Evolutionary conservation across 2,329 filamentous ascomycete species (phyloP).

Genomic region (Colletotrichum somersetense): DNA sequence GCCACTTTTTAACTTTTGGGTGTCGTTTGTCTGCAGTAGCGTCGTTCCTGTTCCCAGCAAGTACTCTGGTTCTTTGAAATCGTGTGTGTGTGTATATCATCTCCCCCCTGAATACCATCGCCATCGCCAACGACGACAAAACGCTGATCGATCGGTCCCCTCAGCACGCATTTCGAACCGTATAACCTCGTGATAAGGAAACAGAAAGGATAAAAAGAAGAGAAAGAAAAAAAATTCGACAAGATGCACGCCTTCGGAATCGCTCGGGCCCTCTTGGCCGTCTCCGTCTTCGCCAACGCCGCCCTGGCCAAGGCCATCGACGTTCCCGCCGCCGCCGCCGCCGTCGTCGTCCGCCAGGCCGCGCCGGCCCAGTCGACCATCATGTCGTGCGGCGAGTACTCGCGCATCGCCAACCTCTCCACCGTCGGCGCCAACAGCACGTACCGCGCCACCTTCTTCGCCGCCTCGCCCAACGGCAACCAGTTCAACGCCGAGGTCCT

Average conservation of each 20-base stretch:
- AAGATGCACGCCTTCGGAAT: conserved; percentile 36
- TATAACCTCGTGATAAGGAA: not conserved
- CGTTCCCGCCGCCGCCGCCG: conserved; percentile 12
- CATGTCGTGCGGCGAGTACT: conserved; percentile 56
- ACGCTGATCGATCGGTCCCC: no score
- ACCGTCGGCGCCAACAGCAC: conserved; percentile 59
- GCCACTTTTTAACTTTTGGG: conserved; percentile 35
- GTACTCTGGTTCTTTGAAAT: conserved; percentile 6
- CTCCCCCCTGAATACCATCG: not conserved
- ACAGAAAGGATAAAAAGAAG: not conserved
- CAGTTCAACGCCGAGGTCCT: conserved; percentile 55
- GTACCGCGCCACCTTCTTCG: conserved; percentile 60
- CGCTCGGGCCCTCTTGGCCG: conserved; percentile 38
- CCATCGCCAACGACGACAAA: not conserved
- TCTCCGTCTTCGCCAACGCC: conserved; percentile 29
- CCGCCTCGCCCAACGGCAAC: conserved; percentile 57
- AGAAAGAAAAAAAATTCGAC: not conserved
- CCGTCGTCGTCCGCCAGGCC: conserved; percentile 40
- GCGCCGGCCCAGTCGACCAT: conserved; percentile 15
- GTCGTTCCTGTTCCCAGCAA: conserved; percentile 11
- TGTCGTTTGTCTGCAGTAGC: conserved; percentile 8
- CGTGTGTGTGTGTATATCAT: not conserved
- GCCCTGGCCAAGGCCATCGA: conserved; percentile 18
- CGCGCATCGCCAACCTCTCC: conserved; percentile 60
- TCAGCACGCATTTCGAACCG: not conserved